Conservation (phyloP, 192 early-diverging fungal species). For the Polychytrium aggregatum region DNA sequence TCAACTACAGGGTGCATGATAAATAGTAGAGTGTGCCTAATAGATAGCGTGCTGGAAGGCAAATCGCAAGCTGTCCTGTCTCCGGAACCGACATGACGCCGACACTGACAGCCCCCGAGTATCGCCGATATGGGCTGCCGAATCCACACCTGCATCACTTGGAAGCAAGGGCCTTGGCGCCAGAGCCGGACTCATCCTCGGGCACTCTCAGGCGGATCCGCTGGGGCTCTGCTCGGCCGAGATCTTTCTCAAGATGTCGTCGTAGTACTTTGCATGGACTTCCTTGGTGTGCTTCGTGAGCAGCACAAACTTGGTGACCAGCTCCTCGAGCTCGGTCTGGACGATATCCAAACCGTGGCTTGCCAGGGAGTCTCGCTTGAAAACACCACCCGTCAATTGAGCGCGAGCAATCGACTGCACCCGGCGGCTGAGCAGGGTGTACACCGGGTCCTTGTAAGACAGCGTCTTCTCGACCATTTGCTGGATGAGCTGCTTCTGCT, state of each 20-base stretch:
- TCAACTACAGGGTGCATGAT: too few species aligned
- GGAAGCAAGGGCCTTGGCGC: too few species aligned
- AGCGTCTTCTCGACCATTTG: conserved; percentile 36
- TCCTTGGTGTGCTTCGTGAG: conserved; percentile 47
- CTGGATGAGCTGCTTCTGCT: conserved; percentile 22
- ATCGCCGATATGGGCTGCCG: too few species aligned
- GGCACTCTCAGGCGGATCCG: too few species aligned
- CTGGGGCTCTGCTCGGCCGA: too few species aligned
- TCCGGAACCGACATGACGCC: too few species aligned
- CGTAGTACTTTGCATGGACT: conserved; percentile 47
- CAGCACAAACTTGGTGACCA: conserved; percentile 25
- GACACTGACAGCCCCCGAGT: too few species aligned
- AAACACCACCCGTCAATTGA: conserved; percentile 25
- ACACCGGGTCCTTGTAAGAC: conserved; percentile 40
- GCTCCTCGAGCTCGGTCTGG: conserved; percentile 31
- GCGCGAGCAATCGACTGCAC: conserved; percentile 26
- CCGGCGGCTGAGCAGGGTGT: conserved; percentile 36
- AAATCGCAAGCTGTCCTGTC: too few species aligned
- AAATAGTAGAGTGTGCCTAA: too few species aligned
- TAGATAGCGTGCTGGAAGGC: too few species aligned
- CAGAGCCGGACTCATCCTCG: too few species aligned
- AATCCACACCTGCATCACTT: too few species aligned
- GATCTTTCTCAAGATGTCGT: conserved; percentile 38
- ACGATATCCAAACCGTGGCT: conserved; percentile 40
- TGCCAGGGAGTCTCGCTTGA: conserved; percentile 30